Base-by-base conservation (phyloP, 2,329 filamentous ascomycete genomes). In the Eutypa lata region DNA sequence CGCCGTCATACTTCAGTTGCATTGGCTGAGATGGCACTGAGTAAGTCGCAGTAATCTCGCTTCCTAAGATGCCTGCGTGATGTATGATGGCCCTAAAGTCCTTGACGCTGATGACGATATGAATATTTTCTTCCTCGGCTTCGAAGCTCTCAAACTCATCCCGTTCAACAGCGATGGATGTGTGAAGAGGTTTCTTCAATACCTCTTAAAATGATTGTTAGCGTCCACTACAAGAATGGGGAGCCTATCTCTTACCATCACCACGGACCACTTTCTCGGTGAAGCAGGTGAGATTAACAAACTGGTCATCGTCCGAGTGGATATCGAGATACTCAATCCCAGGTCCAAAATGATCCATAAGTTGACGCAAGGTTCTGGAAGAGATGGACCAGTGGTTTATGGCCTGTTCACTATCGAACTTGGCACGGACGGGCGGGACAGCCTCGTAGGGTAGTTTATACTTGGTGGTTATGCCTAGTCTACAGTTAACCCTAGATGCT, bases 321-420 rank as follows among this genome's bases (percentile, higher is more conserved):
- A 93, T 87, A 60, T 92, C 89, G 2, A 93, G 79, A 59, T 91
- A 87, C 67, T 93, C 89, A 31, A 90, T 90, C 5, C 88, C 89
- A 1, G 87, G 87, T 0, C 88, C 88, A 64, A 92, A 92, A 64
- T 91, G 89, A 54, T 92, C 89, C 71, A 90, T 86, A 56, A 91
- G 81, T 61, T 91, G 88, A 56, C 87, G 82, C 49, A 93, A 71
- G 0, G 86, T 86, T 53, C 83, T 78, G 2, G 88, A 86, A 16
- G 86, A 83, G 53, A 92, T 90, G 11, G 78, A 80, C 89, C 89
- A 93, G 54, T 80, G 79, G 55, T 91, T 89, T 1, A 75, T 76
- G 1, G 88, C 86, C 51, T 84, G 79, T 28, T 80, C 78, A 49
- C 76, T 81, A 66, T 88, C 83, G 67, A 93, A 93, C 47, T 88